Conservation (phyloP, 306 rosid genomes). For the Casuarina equisetifolia region DNA sequence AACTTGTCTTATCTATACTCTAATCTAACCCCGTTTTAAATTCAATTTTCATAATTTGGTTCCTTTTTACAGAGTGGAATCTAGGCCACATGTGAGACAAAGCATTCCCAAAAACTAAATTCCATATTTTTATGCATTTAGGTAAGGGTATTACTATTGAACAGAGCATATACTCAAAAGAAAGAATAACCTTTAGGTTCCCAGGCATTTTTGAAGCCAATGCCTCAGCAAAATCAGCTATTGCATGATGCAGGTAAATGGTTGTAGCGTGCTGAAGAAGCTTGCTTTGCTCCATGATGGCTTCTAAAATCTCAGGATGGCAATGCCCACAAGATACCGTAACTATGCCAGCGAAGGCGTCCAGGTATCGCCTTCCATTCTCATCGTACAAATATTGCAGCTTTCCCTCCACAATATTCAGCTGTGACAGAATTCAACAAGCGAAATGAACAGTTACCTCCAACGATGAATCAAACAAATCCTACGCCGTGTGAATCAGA, state of each 20-base stretch:
- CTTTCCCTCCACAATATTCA: constrained; percentile 92
- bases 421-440: constrained; percentile 35
- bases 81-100: too few relatives aligned
- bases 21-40: too few relatives aligned
- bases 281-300: constrained; percentile 68
- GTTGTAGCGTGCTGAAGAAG: constrained; percentile 91
- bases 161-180: neutral
- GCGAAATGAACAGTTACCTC: neutral
- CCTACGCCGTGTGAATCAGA: neutral
- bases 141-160: too few relatives aligned
- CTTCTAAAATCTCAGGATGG: constrained; percentile 72
- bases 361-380: constrained; percentile 85
- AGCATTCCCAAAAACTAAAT: too few relatives aligned
- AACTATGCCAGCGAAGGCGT: constrained; percentile 97
- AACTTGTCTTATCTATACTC: too few relatives aligned
- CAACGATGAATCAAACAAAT: neutral
- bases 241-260: constrained; percentile 68
- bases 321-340: constrained; percentile 97
- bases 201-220: constrained; percentile 87
- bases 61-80: too few relatives aligned
- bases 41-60: too few relatives aligned
- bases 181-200: constrained; percentile 55
- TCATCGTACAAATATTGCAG: constrained; percentile 93
- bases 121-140: too few relatives aligned
- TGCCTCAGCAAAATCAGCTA: constrained; percentile 79